Evolutionary conservation across 306 rosid genomes (phyloP).

Genomic region (Quercus cerris): DNA sequence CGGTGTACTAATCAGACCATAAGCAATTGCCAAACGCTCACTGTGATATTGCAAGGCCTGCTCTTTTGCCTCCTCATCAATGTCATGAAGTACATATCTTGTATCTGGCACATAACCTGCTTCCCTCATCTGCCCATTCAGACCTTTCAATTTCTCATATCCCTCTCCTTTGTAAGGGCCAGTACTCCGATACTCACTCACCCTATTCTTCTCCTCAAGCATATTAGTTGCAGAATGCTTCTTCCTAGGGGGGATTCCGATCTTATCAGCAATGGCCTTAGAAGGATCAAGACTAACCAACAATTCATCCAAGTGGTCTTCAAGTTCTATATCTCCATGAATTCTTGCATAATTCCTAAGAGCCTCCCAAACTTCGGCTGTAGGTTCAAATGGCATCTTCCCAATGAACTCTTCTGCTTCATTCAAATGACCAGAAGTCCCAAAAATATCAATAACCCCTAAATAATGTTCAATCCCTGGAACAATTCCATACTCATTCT

Average conservation of each 20-base stretch:
- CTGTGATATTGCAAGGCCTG: conserved; percentile 92
- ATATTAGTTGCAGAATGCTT: conserved; percentile 59
- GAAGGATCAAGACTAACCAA: conserved; percentile 48
- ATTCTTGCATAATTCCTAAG: conserved; percentile 46
- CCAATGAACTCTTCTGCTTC: conserved; percentile 72
- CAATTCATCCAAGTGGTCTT: conserved; percentile 56
- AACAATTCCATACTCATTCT: conserved; percentile 43
- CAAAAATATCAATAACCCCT: conserved; percentile 51
- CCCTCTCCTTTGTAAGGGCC: conserved; percentile 49
- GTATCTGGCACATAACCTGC: conserved; percentile 97
- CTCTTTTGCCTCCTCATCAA: conserved; percentile 86
- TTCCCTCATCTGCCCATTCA: conserved; percentile 81
- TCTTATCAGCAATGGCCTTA: conserved; percentile 28
- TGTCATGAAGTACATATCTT: conserved; percentile 87
- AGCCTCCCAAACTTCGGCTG: conserved; percentile 43
- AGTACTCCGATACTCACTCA: conserved; percentile 46
- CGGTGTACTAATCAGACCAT: conserved; percentile 93
- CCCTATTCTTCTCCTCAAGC: conserved; percentile 71
- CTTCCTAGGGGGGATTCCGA: conserved; percentile 49
- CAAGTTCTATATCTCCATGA: conserved; percentile 84
- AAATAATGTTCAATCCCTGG: conserved; percentile 57
- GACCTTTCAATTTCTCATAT: conserved; percentile 51
- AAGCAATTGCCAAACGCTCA: conserved; percentile 89
- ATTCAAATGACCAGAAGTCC: conserved; percentile 62
- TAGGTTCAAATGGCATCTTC: conserved; percentile 53